Evolutionary conservation across 1,284 basidiomycete species (phyloP), one percentile per base, ranked within the genome.

Genomic region (Waitea zeae): DNA sequence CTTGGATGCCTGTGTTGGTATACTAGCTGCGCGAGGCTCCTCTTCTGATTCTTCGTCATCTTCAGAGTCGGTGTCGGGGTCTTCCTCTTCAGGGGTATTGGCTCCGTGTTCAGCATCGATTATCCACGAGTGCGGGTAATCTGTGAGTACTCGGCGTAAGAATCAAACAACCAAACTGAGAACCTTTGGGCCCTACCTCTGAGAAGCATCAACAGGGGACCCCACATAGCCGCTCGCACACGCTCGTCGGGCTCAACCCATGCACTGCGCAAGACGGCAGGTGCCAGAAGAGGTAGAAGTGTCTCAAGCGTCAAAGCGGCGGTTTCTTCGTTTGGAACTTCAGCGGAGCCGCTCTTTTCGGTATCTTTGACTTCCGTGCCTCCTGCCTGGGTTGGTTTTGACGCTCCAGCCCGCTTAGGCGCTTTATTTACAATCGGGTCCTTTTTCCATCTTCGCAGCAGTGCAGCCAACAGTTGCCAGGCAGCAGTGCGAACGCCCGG

Each of bases 181-280:
- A 14, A 5, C 28, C n/a, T n/a, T n/a, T n/a, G n/a, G n/a, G 1
- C 50, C 62, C 34, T 44, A 82, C 83, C 73, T 51, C 68, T 72
- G 30, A 90, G 53, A 48, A 87, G 81, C 6, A 63, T 59, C 4
- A 87, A 56, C 19, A 87, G 48, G 0, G 80, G 75, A 18, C 70
- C 65, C 58, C 77, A 79, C 62, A 89, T 76, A 1, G 55, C 53
- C 5, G 58, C 51, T 46, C 79, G 72, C 1, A 89, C 84, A 1
- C 57, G 59, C 1, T 57, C 42, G 46, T 90, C 83, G 3, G 63
- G 59, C 47, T 92, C 87, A 0, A 69, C 55, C 78, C 83, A 90
- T 4, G 79, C 78, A 15, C 74, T 77, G 12, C 74, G 69, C 22
- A 90, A 54, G 4, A 81, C 58, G 0, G 69, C 72, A 1, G 54